A percentile compares a stretch with the other conserved stretches of the same genome.
These are phyloP conservation scores for Vigna radiata DNA, from an alignment of 306 rosid species.

Conservation along the genomic window DNA sequence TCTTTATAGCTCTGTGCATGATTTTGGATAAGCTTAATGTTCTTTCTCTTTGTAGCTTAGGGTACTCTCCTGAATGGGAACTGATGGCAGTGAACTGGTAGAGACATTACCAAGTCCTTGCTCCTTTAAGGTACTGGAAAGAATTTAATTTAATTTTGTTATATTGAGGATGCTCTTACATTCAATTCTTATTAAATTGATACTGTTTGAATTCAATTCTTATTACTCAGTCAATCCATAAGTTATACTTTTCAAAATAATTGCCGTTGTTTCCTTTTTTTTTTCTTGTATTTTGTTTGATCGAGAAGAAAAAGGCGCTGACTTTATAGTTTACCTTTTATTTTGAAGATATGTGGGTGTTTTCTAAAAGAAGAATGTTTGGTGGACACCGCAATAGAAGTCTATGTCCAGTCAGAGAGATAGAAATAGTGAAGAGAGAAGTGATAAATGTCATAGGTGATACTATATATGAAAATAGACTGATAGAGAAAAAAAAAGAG, in stretches of 20 bases:
- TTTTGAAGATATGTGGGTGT: slow-evolving; percentile 1
- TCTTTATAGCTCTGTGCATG: background rate
- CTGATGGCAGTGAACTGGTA: slow-evolving; percentile 59
- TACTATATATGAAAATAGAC: background rate
- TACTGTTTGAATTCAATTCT: slow-evolving; percentile 14
- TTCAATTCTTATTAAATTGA: slow-evolving; percentile 3
- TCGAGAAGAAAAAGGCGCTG: background rate
- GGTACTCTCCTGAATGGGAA: slow-evolving; percentile 66
- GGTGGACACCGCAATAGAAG: background rate
- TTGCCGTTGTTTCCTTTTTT: background rate
- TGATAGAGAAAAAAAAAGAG: background rate
- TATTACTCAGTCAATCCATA: slow-evolving; percentile 15
- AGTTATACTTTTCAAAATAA: slow-evolving; percentile 14
- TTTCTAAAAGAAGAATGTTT: background rate
- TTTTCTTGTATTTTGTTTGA: background rate
- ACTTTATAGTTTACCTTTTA: slow-evolving; percentile 17
- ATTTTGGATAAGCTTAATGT: slow-evolving; percentile 36
- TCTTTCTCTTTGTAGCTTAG: slow-evolving; percentile 51
- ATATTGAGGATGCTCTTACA: slow-evolving; percentile 22
- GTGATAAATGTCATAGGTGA: background rate
- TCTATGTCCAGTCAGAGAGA: background rate
- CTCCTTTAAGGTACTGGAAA: slow-evolving; percentile 68
- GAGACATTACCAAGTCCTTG: slow-evolving; percentile 48
- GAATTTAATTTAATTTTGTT: slow-evolving; percentile 13
- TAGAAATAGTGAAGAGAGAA: background rate